Percentiles rank a stretch among this genome's conserved stretches.
These are phyloP conservation scores for Pachyrhizus erosus DNA, from an alignment of 306 rosid species.

Conservation along the genomic window DNA sequence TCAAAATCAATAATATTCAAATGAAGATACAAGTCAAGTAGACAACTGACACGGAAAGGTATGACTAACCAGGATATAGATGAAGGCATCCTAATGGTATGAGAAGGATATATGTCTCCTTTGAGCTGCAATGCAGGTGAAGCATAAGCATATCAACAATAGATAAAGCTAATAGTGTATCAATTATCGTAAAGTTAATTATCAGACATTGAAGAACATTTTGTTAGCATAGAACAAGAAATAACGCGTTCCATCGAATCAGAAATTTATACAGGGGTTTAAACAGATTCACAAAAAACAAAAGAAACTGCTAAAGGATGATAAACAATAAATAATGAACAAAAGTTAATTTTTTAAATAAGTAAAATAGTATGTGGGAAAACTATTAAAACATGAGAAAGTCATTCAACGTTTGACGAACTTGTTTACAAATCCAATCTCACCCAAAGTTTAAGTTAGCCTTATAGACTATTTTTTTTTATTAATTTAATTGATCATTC, in stretches of 20 bases:
- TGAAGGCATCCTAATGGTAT: conserved; percentile 75
- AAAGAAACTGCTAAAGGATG: neutral
- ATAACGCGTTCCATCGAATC: neutral
- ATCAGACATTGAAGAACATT: conserved; percentile 4
- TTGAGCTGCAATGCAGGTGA: conserved; percentile 58
- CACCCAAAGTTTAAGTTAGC: neutral
- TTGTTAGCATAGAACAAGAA: neutral
- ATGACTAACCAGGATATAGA: conserved; percentile 76
- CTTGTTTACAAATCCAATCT: neutral
- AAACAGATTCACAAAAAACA: neutral
- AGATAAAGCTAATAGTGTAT: conserved; percentile 1
- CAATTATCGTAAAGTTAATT: conserved; percentile 6
- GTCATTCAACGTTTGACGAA: neutral
- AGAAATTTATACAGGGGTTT: neutral
- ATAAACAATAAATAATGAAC: conserved; percentile 2
- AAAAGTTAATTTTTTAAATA: neutral
- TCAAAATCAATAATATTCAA: conserved; percentile 18
- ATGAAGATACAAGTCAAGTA: neutral
- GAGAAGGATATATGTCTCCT: conserved; percentile 68
- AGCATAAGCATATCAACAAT: conserved; percentile 37
- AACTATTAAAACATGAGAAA: neutral
- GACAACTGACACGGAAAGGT: conserved; percentile 35
- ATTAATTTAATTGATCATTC: neutral
- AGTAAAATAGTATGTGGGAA: neutral
- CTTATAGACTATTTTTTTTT: neutral